Base-by-base conservation (phyloP, 2,329 filamentous ascomycete species). In the Diaporthe citri region DNA sequence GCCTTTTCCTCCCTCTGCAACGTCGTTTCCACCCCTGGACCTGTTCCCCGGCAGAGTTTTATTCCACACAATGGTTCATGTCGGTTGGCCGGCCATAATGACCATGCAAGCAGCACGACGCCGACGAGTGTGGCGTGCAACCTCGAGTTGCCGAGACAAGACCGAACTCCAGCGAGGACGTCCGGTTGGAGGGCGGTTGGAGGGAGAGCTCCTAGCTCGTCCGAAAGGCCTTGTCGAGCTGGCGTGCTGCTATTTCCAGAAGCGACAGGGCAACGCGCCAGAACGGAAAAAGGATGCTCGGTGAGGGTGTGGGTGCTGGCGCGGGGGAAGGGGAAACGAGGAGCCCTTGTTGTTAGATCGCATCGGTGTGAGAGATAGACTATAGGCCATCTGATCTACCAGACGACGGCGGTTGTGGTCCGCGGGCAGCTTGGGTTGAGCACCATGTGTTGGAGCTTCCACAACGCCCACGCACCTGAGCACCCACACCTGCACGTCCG, bases 131-230 rank as follows among this genome's bases (percentile, higher is more conserved):
- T 71, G 67, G 51, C 67, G 67, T 71, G 67, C 51, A 71, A 67
- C 59, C 48, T 52, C 25, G 34, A 43, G 25, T 74, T 59, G 31
- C 73, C 73, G 73, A 74, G 57, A 41, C 34, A 74, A 74, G 25
- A 43, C 73, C 73, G 73, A 74, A 34, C 41, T 41, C 22, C 31
- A 48, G 69, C 73, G 73, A 52, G 41, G 22, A 13, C 17, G 36
- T 72, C 73, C 59, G 73, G 73, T 72, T 74, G 73, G 73, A 66
- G 48, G 43, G 55, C 57, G 67, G 73, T 66, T 74, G 73, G 73
- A 67, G 48, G 43, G 56, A 15, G 31, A 31, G 39, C 59, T 43
- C 39, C 59, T 64, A 64, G 71, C 36, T 39, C 43, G 43, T 67
- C 62, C 46, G 62, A 73, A 36, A 28, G 71, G 36, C 36, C 28